These are phyloP conservation scores for Candida ipomoeae DNA, from an alignment of 805 yeast species.

Conservation along the genomic window DNA sequence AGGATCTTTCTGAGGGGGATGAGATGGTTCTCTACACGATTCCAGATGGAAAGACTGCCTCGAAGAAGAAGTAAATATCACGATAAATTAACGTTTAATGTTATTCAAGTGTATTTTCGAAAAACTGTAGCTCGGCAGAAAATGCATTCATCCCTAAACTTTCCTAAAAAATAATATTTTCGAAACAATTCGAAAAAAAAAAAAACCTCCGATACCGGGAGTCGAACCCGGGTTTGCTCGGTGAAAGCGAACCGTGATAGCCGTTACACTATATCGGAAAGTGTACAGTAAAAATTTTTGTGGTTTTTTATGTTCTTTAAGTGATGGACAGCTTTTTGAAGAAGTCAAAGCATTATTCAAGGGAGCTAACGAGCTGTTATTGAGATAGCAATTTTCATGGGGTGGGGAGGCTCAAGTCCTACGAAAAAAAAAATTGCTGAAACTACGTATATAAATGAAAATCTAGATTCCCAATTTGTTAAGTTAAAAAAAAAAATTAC, in stretches of 20 bases:
- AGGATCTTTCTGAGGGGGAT: slow-evolving; percentile 49
- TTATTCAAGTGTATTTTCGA: neutral
- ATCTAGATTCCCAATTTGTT: neutral
- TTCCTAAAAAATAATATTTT: neutral
- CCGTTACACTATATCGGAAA: slow-evolving; percentile 77
- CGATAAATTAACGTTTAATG: neutral
- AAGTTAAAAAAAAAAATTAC: too few relatives aligned
- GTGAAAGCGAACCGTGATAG: slow-evolving; percentile 83
- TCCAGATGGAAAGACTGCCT: slow-evolving; percentile 80
- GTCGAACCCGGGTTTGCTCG: slow-evolving; percentile 85
- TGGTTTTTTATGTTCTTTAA: neutral
- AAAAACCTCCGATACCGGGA: slow-evolving; percentile 70
- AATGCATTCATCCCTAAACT: neutral
- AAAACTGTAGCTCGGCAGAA: neutral
- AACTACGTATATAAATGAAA: neutral
- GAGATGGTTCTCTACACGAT: slow-evolving; percentile 82
- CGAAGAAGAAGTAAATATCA: slow-evolving; percentile 30
- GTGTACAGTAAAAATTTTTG: neutral
- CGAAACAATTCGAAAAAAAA: slow-evolving; percentile 10
- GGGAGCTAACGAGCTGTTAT: too few relatives aligned
- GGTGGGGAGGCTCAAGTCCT: too few relatives aligned
- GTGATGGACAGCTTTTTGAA: too few relatives aligned
- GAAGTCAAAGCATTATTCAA: too few relatives aligned
- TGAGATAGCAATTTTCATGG: too few relatives aligned
- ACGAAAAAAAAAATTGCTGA: too few relatives aligned